Conservation (phyloP, 2,329 filamentous ascomycete genomes). For the Pseudogymnoascus sp. region DNA sequence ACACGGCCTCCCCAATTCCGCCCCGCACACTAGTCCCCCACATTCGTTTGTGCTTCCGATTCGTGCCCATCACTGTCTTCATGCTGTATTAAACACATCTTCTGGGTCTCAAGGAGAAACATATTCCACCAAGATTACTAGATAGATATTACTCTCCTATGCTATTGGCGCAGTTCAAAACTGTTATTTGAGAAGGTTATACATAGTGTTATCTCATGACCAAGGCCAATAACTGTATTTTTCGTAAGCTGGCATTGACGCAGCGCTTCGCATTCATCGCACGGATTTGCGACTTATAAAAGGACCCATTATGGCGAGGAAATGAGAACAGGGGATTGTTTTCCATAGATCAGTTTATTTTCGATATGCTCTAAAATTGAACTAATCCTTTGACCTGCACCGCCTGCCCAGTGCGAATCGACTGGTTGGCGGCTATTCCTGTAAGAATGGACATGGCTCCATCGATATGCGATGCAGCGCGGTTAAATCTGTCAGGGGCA, state of each 20-base stretch:
- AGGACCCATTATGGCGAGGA: not conserved
- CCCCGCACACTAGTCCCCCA: not conserved
- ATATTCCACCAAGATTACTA: not conserved
- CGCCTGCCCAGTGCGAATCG: conserved; percentile 47
- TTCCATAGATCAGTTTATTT: not conserved
- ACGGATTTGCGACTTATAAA: too few species aligned
- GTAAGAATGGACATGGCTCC: conserved; percentile 51
- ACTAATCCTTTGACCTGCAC: conserved; percentile 41
- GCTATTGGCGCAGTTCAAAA: not conserved
- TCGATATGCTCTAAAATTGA: conserved; percentile 3
- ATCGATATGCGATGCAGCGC: conserved; percentile 50
- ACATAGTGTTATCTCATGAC: not conserved
- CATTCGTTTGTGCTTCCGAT: not conserved
- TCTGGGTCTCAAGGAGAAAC: not conserved
- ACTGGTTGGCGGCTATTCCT: conserved; percentile 50
- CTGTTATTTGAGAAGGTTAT: not conserved
- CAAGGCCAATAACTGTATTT: not conserved
- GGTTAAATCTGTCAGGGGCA: conserved; percentile 41
- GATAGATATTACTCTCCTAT: not conserved
- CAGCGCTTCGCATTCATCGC: not conserved
- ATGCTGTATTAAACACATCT: not conserved
- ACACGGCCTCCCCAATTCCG: not conserved
- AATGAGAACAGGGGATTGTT: not conserved
- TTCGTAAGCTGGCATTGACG: not conserved
- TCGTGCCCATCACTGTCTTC: not conserved